Conservation (phyloP, 2,329 filamentous ascomycete genomes). For the Talaromyces marneffei region DNA sequence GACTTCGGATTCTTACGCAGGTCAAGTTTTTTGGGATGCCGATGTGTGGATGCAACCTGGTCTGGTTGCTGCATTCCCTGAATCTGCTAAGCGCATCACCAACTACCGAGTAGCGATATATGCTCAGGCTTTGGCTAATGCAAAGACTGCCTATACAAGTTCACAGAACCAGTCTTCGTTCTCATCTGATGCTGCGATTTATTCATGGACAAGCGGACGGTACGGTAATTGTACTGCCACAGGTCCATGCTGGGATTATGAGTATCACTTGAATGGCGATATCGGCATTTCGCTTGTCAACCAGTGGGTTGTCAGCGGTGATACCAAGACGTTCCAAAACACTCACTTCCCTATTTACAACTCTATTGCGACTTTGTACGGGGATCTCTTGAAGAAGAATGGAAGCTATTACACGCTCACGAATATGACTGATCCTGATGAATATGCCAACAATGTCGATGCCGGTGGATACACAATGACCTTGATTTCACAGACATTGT, state of each 20-base stretch:
- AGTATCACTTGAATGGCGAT: constrained; percentile 67
- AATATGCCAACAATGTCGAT: constrained; percentile 62
- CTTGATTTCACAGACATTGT: constrained; percentile 51
- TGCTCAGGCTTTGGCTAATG: constrained; percentile 55
- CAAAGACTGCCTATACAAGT: constrained; percentile 49
- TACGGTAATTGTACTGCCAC: constrained; percentile 64
- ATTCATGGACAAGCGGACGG: constrained; percentile 62
- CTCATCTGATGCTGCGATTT: constrained; percentile 54
- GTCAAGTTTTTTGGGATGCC: constrained; percentile 61
- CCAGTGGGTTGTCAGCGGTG: constrained; percentile 56
- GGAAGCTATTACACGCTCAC: constrained; percentile 48
- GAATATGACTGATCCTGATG: constrained; percentile 69
- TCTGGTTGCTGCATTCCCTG: constrained; percentile 57
- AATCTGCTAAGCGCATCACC: constrained; percentile 57
- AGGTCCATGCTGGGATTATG: constrained; percentile 62
- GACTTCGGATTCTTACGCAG: constrained; percentile 62
- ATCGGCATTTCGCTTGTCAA: constrained; percentile 59
- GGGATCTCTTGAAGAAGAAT: constrained; percentile 56
- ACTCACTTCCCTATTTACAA: constrained; percentile 59
- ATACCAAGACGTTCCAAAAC: constrained; percentile 50
- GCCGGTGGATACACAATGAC: constrained; percentile 66
- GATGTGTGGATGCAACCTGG: constrained; percentile 66
- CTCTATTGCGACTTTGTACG: constrained; percentile 57
- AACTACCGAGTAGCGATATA: constrained; percentile 58
- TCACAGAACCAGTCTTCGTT: constrained; percentile 58